Base-by-base conservation (phyloP, 106 monocot species). In the Amphibolis antarctica region DNA sequence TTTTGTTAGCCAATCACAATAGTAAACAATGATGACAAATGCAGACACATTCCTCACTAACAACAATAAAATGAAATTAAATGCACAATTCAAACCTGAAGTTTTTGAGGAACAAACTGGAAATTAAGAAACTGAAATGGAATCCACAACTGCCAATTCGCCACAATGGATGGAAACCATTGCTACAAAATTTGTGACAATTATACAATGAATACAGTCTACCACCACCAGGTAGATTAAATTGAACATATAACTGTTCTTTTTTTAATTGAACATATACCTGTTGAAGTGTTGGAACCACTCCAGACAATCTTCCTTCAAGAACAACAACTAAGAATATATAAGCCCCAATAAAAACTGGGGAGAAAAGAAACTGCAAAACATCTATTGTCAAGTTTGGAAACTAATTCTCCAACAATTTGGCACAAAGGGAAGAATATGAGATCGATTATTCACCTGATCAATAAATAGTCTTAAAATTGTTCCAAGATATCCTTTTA, bases 391-490 rank as follows among this genome's bases (percentile, higher is more conserved):
- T 50, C 20, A 50, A 20, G 50, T 5, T n/a, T n/a, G n/a, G n/a
- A n/a, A n/a, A n/a, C n/a, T n/a, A n/a, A n/a, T n/a, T n/a, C n/a
- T n/a, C n/a, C n/a, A n/a, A n/a, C n/a, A n/a, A n/a, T n/a, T n/a
- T n/a, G n/a, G n/a, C n/a, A n/a, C n/a, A n/a, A n/a, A n/a, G n/a
- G n/a, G n/a, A n/a, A n/a, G n/a, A n/a, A n/a, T n/a, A n/a, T n/a
- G n/a, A n/a, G n/a, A n/a, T n/a, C n/a, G n/a, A n/a, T n/a, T n/a
- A n/a, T n/a, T 36, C 15, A 61, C 85, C 85, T 91, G 90, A 70
- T 91, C 90, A 78, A 90, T 74, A 4, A 79, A 67, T 72, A 89
- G 89, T 55, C 85, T 78, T 59, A 74, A 27, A 36, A 85, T 44
- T 64, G 85, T 75, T 59, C 85, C 89, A 24, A 73, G 73, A 22